Conservation (phyloP, 192 early-diverging fungal genomes). For the Mortierella antarctica region DNA sequence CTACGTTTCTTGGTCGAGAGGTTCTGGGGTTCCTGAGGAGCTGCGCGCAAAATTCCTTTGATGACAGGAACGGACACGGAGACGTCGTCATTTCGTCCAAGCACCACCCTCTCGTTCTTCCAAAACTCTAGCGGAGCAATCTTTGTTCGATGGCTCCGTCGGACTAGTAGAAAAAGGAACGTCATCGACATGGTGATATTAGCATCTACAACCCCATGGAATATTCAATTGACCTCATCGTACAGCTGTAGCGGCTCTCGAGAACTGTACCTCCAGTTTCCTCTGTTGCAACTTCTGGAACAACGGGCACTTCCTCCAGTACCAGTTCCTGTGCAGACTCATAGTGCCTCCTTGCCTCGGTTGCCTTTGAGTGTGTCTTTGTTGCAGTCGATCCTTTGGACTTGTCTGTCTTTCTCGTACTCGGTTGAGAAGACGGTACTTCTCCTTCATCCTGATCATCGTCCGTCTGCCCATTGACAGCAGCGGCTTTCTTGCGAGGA, state of each 20-base stretch:
- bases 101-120: conserved; percentile 35
- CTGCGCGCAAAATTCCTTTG: conserved; percentile 32
- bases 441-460: too few species aligned
- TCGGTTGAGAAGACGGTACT: too few species aligned
- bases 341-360: background rate
- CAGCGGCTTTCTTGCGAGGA: too few species aligned
- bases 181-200: too few species aligned
- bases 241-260: too few species aligned
- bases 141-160: conserved; percentile 26
- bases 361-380: background rate
- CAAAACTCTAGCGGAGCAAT: conserved; percentile 38
- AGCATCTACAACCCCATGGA: too few species aligned
- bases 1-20: conserved; percentile 2
- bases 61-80: conserved; percentile 3
- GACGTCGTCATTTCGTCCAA: background rate
- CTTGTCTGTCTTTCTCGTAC: too few species aligned
- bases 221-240: too few species aligned
- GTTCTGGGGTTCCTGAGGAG: background rate
- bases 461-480: too few species aligned
- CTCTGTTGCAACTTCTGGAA: conserved; percentile 8
- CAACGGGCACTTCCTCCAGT: conserved; percentile 6
- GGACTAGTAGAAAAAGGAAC: conserved; percentile 6
- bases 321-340: conserved; percentile 4
- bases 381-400: too few species aligned
- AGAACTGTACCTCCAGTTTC: conserved; percentile 1